Evolutionary conservation across 805 yeast genomes (phyloP), one percentile per base, ranked within the genome.

Genomic region (Spathaspora sp.): DNA sequence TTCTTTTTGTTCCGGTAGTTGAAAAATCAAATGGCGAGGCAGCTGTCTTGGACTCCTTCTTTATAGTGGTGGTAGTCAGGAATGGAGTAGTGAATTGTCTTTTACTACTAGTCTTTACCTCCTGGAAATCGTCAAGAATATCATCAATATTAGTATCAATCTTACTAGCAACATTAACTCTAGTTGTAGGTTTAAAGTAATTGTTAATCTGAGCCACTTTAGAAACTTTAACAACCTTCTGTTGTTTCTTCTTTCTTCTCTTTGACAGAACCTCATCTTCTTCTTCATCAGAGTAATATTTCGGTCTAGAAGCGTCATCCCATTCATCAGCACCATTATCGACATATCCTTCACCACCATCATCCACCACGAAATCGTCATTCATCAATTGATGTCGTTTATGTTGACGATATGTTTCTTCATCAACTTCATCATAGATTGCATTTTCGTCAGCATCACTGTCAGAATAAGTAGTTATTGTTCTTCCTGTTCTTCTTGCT

Each of bases 351-450:
- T 86, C 87, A 29, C 97, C 97, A 58, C 87, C 84, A 65, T 93
- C 98, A 65, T 91, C 97, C 2, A 90, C 96, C 38, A 93, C 94
- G 64, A 93, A 93, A 66, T 93, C 97, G 62, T 93, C 97, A 55
- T 87, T 85, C 67, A 90, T 76, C 46, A 94, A 75, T 52, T 91
- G 89, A 52, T 87, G 82, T 60, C 96, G 81, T 65, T 88, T 89
- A 63, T 83, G 87, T 59, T 80, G 80, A 58, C 93, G 76, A 68
- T 82, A 93, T 38, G 85, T 83, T 29, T 78, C 84, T 60, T 91
- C 97, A 62, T 88, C 96, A 5, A 91, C 86, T 62, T 89, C 92
- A 60, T 93, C 97, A 64, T 92, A 94, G 53, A 93, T 82, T 46
- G 79, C 82, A 26, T 72, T 78, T 17, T 72, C 77, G 14, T 75